Conservation (phyloP, 2,329 filamentous ascomycete species). For the Arthrobotrys sinensis region DNA sequence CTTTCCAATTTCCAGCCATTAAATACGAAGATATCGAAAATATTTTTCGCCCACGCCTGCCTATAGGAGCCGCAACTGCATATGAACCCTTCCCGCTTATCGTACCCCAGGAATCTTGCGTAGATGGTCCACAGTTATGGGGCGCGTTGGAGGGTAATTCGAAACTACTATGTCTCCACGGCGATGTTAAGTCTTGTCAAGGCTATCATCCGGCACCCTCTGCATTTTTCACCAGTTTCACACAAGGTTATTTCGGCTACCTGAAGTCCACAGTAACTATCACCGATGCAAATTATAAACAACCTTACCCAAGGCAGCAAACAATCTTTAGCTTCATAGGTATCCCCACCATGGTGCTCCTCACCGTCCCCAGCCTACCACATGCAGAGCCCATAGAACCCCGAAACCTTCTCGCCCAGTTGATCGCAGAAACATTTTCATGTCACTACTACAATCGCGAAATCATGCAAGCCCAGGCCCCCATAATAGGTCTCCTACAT, state of each 20-base stretch:
- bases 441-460: conserved; percentile 49
- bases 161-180: not conserved
- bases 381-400: not conserved
- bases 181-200: not conserved
- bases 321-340: conserved; percentile 37
- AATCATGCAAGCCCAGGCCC: conserved; percentile 18
- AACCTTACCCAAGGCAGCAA: conserved; percentile 36
- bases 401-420: conserved; percentile 27
- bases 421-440: conserved; percentile 33
- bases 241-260: not conserved
- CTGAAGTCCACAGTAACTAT: conserved; percentile 10
- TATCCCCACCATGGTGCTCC: conserved; percentile 13
- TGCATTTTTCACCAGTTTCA: not conserved
- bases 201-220: conserved; percentile 21
- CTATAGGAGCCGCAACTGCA: not conserved
- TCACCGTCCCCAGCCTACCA: conserved; percentile 15
- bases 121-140: not conserved
- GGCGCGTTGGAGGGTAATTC: conserved; percentile 2
- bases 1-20: conserved; percentile 43
- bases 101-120: not conserved
- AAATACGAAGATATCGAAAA: conserved; percentile 31
- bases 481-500: conserved; percentile 23
- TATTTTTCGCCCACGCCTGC: conserved; percentile 14
- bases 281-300: conserved; percentile 21
- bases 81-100: conserved; percentile 26